A percentile compares a stretch with the other conserved stretches of the same genome.
phyloP scores from a whole-genome alignment of 495 filamentous ascomycete species.

The Xylaria telfairii region DNA sequence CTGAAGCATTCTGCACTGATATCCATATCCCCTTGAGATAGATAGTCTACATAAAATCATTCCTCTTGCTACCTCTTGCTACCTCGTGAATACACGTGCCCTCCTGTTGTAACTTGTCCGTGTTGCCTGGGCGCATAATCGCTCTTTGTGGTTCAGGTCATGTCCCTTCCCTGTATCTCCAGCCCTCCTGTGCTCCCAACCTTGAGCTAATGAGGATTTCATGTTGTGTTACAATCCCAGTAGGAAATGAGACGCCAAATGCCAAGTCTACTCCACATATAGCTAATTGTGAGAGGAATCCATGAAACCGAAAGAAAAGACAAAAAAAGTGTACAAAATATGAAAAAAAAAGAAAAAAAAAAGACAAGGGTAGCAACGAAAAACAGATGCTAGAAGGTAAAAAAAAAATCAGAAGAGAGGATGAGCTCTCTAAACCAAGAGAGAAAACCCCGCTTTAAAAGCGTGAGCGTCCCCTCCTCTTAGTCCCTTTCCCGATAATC shows the following conservation, averaged over 20 bases:
- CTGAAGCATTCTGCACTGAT: background rate
- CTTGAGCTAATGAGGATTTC: background rate
- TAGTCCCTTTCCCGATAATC: slow-evolving; percentile 29
- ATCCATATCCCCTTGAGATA: background rate
- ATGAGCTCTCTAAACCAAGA: no score
- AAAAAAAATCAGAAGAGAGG: background rate
- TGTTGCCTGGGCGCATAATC: background rate
- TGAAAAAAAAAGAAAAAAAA: background rate
- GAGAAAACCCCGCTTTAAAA: background rate
- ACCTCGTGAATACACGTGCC: background rate
- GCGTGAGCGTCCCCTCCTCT: slow-evolving; percentile 13
- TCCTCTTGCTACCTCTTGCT: background rate
- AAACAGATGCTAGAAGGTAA: background rate
- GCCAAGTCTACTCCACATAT: background rate
- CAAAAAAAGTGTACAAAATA: background rate
- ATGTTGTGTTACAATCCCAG: background rate
- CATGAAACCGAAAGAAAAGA: background rate
- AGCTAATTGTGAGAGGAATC: background rate
- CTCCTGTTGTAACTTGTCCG: background rate
- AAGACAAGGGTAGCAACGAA: background rate
- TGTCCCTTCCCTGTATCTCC: background rate
- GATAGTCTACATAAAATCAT: background rate
- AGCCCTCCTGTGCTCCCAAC: background rate
- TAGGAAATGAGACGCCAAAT: background rate
- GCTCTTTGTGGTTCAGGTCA: background rate